phyloP scores from a whole-genome alignment of 78 protist genomes.

The Monocercomonoides exilis region DNA sequence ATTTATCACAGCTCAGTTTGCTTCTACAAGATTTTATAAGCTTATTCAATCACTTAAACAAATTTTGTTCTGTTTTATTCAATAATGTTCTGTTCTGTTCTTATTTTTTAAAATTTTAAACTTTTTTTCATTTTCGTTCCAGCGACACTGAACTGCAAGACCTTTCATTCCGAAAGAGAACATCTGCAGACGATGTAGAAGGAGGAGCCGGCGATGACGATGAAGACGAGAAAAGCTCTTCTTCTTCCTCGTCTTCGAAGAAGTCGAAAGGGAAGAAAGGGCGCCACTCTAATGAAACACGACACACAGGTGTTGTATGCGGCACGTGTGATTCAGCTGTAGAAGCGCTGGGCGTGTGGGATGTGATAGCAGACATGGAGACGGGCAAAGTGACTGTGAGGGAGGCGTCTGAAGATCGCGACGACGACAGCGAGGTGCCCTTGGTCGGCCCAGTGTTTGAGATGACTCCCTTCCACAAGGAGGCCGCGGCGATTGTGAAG shows the following conservation, averaged over 20 bases:
- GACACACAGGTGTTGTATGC: not conserved
- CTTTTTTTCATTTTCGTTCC: not conserved
- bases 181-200: too few relatives aligned
- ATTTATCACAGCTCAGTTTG: not conserved
- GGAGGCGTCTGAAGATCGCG: not conserved
- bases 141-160: not conserved
- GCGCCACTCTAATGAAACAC: too few relatives aligned
- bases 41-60: not conserved
- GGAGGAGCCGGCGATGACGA: too few relatives aligned
- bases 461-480: not conserved
- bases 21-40: not conserved
- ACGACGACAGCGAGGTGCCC: not conserved
- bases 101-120: not conserved
- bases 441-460: not conserved
- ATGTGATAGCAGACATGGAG: not conserved
- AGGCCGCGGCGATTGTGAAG: not conserved
- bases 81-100: too few relatives aligned
- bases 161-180: too few relatives aligned
- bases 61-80: not conserved
- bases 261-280: too few relatives aligned
- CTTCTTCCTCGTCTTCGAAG: too few relatives aligned
- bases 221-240: too few relatives aligned
- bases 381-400: not conserved
- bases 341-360: not conserved
- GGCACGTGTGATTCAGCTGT: not conserved